Base-by-base conservation (phyloP, 768 basidiomycete genomes). In the Asterophora parasitica region DNA sequence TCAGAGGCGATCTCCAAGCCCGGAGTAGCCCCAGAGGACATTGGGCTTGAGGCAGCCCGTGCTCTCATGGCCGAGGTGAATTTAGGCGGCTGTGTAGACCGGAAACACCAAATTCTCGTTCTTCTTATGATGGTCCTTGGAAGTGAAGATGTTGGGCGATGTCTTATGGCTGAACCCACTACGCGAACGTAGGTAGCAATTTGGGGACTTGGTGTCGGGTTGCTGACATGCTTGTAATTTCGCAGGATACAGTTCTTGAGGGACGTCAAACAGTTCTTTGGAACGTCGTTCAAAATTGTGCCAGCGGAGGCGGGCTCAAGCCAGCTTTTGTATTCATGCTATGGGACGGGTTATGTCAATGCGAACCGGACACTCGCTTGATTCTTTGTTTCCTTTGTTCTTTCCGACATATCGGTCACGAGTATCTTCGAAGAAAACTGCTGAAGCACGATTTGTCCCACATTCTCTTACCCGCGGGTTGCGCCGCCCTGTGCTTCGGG, bases 101-200 rank as follows among this genome's bases (percentile, higher is more conserved):
- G 84, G 37, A 82, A 85, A 54, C 92, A 94, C 61, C 96, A 99
- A 66, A 77, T 74, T 39, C 70, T 98, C 7, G 85, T 94, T 4
- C 71, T 95, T 33, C 66, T 95, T 30, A 77, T 92, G 74, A 94
- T 99, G 91, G 85, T 88, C 3, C 72, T 98, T n/a, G 96, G 96
- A 7, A 94, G 91, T 51, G 96, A 98, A 61, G 96, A 99, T 62
- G 92, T 98, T 0, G 91, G 92, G 0, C 81, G 88, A 51, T 92
- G 89, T 69, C 73, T 81, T 48, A 87, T 98, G 81, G 82, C 86
- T 4, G 83, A 87, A 57, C 82, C 92, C 13, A 92, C 89, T 9
- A 67, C 79, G 12, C 77, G 88, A 64, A 90, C 89, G 89, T 89
- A 51, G 65, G 89, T 78, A 27, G 4, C 35, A 2, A 37, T 59